These are phyloP conservation scores for Paecilomyces variotii DNA, from an alignment of 2,329 filamentous ascomycete species.

Conservation along the genomic window DNA sequence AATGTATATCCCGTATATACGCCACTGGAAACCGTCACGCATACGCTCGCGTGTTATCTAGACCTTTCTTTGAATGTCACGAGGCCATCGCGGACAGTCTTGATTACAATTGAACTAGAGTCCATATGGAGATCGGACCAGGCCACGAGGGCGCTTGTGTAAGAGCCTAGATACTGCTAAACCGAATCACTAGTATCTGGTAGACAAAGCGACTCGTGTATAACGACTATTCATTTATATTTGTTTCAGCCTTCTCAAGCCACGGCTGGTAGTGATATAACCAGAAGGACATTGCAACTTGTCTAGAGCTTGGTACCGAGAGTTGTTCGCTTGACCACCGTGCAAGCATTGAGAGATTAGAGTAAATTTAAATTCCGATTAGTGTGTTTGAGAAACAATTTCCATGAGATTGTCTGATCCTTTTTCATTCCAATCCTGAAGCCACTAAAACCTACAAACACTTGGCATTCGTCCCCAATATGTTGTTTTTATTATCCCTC, in stretches of 20 bases:
- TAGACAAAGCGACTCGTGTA: no score
- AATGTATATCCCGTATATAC: neutral
- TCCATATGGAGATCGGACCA: neutral
- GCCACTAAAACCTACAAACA: neutral
- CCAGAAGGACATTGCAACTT: neutral
- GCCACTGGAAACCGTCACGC: neutral
- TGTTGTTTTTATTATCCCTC: neutral
- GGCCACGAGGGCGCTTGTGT: neutral
- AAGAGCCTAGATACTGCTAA: neutral
- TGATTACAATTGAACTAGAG: no score
- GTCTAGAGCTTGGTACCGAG: neutral
- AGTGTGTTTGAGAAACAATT: neutral
- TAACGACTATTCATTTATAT: neutral
- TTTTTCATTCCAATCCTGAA: neutral
- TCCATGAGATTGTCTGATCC: neutral
- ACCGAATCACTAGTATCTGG: neutral
- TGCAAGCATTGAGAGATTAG: neutral
- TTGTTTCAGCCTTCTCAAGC: neutral
- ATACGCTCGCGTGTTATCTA: no score
- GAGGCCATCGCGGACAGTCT: no score
- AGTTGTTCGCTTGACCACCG: neutral
- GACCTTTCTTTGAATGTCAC: no score
- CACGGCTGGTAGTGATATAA: neutral
- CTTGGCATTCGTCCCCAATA: neutral
- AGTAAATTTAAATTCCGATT: neutral